These are phyloP conservation scores for Malbranchea cinnamomea DNA, from an alignment of 2,329 filamentous ascomycete species.

Conservation along the genomic window DNA sequence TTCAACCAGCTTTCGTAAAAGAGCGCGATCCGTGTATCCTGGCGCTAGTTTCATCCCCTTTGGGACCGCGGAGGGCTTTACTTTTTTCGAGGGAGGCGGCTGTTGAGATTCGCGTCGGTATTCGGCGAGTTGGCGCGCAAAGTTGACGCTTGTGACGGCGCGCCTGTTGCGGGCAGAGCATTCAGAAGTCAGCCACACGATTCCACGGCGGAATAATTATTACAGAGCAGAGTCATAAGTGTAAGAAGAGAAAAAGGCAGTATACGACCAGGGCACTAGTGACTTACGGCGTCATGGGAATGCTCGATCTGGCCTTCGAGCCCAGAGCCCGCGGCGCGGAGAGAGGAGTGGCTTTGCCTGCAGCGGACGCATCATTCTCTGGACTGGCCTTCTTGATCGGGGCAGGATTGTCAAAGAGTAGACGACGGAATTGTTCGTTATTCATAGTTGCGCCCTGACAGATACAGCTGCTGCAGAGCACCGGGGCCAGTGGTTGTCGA, in stretches of 20 bases:
- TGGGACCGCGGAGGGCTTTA: slow-evolving; percentile 58
- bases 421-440: slow-evolving; percentile 81
- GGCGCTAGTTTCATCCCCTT: slow-evolving; percentile 66
- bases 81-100: slow-evolving; percentile 54
- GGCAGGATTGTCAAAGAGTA: slow-evolving; percentile 43
- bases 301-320: slow-evolving; percentile 62
- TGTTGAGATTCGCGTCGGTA: slow-evolving; percentile 40
- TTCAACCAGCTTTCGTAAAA: slow-evolving; percentile 41
- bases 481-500: too few species aligned
- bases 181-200: slow-evolving; percentile 4
- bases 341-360: slow-evolving; percentile 27
- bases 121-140: slow-evolving; percentile 72
- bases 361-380: slow-evolving; percentile 12
- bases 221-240: background rate
- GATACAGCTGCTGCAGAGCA: background rate
- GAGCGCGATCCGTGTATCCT: slow-evolving; percentile 74
- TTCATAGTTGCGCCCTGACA: slow-evolving; percentile 50
- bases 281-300: slow-evolving; percentile 85
- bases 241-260: too few species aligned
- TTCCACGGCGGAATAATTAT: slow-evolving; percentile 2
- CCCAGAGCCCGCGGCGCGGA: slow-evolving; percentile 46
- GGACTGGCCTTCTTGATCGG: slow-evolving; percentile 8
- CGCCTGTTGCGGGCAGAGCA: slow-evolving; percentile 36
- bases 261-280: background rate
- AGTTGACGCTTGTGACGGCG: slow-evolving; percentile 52